Percentiles rank a stretch among this genome's conserved stretches.
Conservation (phyloP, 257 asterid genomes). For the Solanum pennellii region DNA sequence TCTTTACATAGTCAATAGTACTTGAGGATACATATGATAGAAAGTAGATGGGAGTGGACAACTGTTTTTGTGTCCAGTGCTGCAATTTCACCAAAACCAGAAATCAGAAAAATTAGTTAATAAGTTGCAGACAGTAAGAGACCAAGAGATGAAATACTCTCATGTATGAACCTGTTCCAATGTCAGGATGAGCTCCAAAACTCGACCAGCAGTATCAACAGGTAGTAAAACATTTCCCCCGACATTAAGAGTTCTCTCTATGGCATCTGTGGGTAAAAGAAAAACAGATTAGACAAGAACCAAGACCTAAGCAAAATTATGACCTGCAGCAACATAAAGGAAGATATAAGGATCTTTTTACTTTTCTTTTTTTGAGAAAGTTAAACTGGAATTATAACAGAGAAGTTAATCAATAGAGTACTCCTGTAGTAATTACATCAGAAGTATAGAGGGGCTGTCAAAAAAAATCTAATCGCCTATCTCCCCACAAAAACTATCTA, state of each 20-base stretch:
- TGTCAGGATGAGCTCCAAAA: conserved; percentile 76
- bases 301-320: neutral
- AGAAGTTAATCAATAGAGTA: neutral
- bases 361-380: neutral
- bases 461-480: neutral
- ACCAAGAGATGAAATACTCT: conserved; percentile 2
- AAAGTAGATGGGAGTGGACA: conserved; percentile 69
- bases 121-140: neutral
- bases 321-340: neutral
- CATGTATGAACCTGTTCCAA: conserved; percentile 55
- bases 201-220: conserved; percentile 97
- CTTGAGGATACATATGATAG: conserved; percentile 86
- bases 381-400: neutral
- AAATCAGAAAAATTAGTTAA: neutral
- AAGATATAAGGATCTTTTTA: neutral
- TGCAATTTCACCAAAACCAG: conserved; percentile 35
- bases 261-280: conserved; percentile 41
- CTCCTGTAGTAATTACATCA: neutral
- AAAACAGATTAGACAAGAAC: neutral
- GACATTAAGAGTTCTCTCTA: conserved; percentile 52
- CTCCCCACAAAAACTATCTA: neutral
- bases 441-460: neutral
- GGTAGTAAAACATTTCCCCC: conserved; percentile 88
- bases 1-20: conserved; percentile 85
- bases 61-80: conserved; percentile 76